Base-by-base conservation (phyloP, 352 stramenopile genomes). In the Thalassiosira exigua region DNA sequence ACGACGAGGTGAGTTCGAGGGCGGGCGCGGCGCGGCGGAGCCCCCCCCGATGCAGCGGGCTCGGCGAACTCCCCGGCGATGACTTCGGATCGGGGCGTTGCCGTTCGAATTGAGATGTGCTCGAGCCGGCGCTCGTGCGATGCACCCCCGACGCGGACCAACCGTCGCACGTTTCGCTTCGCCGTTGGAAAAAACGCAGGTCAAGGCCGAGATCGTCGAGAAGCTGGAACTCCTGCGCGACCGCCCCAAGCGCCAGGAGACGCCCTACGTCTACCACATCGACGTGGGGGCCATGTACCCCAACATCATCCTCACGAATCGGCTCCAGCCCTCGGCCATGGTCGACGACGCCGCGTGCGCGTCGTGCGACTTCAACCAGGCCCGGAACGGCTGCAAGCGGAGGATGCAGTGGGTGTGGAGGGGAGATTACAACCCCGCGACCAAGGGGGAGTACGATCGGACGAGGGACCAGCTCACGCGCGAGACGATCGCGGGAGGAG, bases 301-400 rank as follows among this genome's bases (percentile, higher is more conserved):
- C 4, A 99, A 99, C 77, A 99, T 99, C 73, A 99, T 99, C 84
- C 80, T 99, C 7, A 99, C 97, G 4, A 99, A 99, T 79, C 95
- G 98, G 0, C 86, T 99, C 41, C 97, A 99, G 87, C 97, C 97
- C 17, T 97, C 94, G 58, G 95, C 97, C 9, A 98, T 99, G 69
- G 96, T 98, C 14, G 94, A 97, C 69, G 94, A 98, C 75, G 93
- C 95, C 14, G 95, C 95, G 54, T 99, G 98, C 85, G 97, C 97
- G 2, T 91, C 96, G 2, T 99, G 98, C 72, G 92, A 97, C 4
- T 95, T 94, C 46, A 92, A 95, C 44, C 90, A 96, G 82, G 90
- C 91, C 27, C 90, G 90, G 24, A 96, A 96, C 60, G 94, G 95
- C 14, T 99, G 98, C 84, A 98, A 99, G 84, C 91, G 97, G 54